These are phyloP conservation scores for Podospora tetraspora DNA, from an alignment of 495 filamentous ascomycete genomes.

Conservation along the genomic window DNA sequence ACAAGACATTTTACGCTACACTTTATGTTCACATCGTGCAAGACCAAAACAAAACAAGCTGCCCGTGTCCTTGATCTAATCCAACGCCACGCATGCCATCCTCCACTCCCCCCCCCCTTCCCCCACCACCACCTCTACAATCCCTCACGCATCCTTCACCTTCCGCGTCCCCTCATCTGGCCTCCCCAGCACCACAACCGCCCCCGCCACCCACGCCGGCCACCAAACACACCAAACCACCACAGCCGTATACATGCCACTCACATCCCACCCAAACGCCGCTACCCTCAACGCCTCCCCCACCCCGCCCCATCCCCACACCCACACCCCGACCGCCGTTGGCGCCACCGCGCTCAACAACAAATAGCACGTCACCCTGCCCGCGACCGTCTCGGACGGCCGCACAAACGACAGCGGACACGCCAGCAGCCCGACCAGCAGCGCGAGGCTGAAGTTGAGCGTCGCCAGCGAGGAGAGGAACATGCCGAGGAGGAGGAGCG, in stretches of 20 bases:
- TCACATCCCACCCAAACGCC: conserved; percentile 85
- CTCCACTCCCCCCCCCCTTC: background rate
- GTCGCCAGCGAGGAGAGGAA: conserved; percentile 89
- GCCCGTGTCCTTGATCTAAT: background rate
- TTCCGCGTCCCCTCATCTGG: conserved; percentile 19
- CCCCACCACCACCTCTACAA: background rate
- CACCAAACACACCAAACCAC: conserved; percentile 98
- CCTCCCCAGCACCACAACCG: conserved; percentile 37
- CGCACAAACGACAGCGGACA: conserved; percentile 68
- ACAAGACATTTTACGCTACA: background rate
- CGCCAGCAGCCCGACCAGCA: conserved; percentile 75
- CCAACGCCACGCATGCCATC: background rate
- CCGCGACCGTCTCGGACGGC: conserved; percentile 36
- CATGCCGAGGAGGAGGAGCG: conserved; percentile 83
- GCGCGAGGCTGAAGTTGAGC: conserved; percentile 89
- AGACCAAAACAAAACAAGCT: background rate
- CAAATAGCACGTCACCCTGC: conserved; percentile 21
- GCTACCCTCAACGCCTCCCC: conserved; percentile 63
- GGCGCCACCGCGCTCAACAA: conserved; percentile 60
- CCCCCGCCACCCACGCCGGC: conserved; percentile 81
- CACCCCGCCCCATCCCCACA: conserved; percentile 47
- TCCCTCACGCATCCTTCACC: conserved; percentile 29
- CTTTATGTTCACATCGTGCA: background rate
- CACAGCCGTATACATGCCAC: conserved; percentile 83
- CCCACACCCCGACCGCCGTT: conserved; percentile 51